Percentiles rank a stretch among this genome's conserved stretches.
Evolutionary conservation across 371 early-diverging fungal species (phyloP).

Genomic region (Mortierella sp.): DNA sequence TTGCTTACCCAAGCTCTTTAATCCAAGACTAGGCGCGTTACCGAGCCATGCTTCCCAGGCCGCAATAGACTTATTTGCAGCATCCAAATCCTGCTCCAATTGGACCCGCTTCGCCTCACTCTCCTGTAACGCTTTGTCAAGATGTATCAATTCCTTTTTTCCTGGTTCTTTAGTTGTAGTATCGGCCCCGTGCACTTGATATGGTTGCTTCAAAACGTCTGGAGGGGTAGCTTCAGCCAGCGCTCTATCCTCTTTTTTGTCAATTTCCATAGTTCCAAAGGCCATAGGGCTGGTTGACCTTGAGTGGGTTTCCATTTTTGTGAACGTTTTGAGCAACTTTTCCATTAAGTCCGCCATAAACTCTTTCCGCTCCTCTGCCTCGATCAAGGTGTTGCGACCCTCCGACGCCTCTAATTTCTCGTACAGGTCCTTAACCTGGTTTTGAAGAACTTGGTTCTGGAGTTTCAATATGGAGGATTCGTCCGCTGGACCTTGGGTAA

Average conservation of each 20-base stretch:
- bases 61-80: slow-evolving; percentile 1
- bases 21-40: background rate
- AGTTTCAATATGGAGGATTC: background rate
- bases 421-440: slow-evolving; percentile 62
- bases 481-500: background rate
- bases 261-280: background rate
- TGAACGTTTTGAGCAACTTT: slow-evolving; percentile 20
- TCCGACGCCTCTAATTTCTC: slow-evolving; percentile 72
- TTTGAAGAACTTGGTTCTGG: slow-evolving; percentile 29
- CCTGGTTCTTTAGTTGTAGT: background rate
- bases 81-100: slow-evolving; percentile 12
- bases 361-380: slow-evolving; percentile 67
- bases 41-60: slow-evolving; percentile 19
- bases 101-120: background rate
- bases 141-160: background rate
- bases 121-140: slow-evolving; percentile 2
- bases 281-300: slow-evolving; percentile 10
- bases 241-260: background rate
- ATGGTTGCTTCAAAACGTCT: background rate
- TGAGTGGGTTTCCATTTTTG: slow-evolving; percentile 2
- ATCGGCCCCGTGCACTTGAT: background rate
- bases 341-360: slow-evolving; percentile 56
- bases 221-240: background rate
- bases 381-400: slow-evolving; percentile 64
- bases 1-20: background rate